A percentile compares a stretch with the other conserved stretches of the same genome.
These are phyloP conservation scores for Plasmodium knowlesi DNA, from an alignment of 169 alveolate species.

Conservation along the genomic window DNA sequence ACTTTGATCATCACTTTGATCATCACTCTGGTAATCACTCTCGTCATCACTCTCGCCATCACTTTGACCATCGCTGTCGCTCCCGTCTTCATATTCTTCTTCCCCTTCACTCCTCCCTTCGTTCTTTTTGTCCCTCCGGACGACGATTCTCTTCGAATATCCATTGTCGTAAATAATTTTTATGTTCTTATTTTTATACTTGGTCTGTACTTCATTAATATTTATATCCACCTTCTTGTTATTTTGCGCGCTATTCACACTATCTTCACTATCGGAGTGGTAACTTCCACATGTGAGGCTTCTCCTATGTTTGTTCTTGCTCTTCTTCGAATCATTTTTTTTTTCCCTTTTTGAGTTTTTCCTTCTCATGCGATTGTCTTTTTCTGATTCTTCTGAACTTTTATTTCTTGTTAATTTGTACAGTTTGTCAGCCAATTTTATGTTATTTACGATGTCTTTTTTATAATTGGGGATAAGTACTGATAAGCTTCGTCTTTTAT, in stretches of 20 bases:
- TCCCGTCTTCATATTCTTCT: neutral
- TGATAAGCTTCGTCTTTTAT: conserved; percentile 60
- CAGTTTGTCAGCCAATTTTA: conserved; percentile 46
- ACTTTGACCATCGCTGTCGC: neutral
- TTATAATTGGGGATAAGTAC: conserved; percentile 28
- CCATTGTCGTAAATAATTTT: conserved; percentile 72
- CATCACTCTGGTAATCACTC: neutral
- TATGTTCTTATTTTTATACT: conserved; percentile 57
- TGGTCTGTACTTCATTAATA: conserved; percentile 50
- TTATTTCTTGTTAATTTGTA: conserved; percentile 15
- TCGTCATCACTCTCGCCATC: neutral
- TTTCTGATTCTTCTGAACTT: conserved; percentile 18
- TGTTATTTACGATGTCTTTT: conserved; percentile 53
- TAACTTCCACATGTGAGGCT: conserved; percentile 45
- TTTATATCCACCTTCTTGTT: conserved; percentile 55
- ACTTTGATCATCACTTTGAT: neutral
- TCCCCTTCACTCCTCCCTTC: neutral
- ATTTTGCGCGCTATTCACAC: neutral
- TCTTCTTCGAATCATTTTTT: conserved; percentile 14
- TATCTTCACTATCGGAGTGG: conserved; percentile 15
- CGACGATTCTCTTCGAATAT: conserved; percentile 8
- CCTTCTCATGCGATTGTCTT: neutral
- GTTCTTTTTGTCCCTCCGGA: conserved; percentile 6
- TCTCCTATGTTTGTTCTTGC: conserved; percentile 32
- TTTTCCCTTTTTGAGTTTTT: conserved; percentile 1